Evolutionary conservation across 805 yeast genomes (phyloP).

Genomic region (Teunomyces panamensis): DNA sequence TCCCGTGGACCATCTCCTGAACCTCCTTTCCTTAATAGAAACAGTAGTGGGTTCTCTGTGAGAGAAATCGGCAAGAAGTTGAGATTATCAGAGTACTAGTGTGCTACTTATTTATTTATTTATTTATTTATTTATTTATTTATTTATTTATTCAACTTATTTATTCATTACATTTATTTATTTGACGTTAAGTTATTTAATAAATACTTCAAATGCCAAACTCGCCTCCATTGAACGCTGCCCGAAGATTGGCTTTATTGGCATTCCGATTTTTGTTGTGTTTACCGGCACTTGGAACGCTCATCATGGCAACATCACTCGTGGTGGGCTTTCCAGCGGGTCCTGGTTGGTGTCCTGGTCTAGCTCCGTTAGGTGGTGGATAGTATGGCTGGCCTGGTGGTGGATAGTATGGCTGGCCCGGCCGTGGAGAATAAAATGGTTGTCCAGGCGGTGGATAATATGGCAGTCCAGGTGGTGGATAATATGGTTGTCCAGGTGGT

Average conservation of each 20-base stretch:
- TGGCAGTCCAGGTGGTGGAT: conserved; percentile 7
- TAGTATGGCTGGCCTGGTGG: conserved; percentile 9
- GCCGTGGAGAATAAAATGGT: conserved; percentile 15
- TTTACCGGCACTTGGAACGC: conserved; percentile 44
- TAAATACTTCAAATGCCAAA: conserved; percentile 57
- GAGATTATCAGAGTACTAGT: conserved; percentile 58
- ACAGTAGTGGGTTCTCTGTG: conserved; percentile 38
- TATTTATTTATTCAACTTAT: conserved; percentile 7
- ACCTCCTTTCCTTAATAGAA: conserved; percentile 42
- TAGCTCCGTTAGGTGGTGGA: conserved; percentile 12
- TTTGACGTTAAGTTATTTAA: not conserved
- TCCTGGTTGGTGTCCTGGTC: conserved; percentile 2
- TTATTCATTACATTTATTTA: not conserved
- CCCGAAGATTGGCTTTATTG: conserved; percentile 57
- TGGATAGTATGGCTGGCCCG: conserved; percentile 7
- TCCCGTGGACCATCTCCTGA: conserved; percentile 60
- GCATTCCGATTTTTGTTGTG: conserved; percentile 39
- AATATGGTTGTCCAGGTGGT: conserved; percentile 12
- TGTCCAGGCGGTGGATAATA: conserved; percentile 16
- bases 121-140: conserved; percentile 3
- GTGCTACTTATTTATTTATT: not conserved
- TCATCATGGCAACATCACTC: conserved; percentile 43
- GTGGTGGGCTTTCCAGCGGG: conserved; percentile 23
- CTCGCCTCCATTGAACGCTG: conserved; percentile 61
- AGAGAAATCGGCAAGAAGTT: conserved; percentile 65